Evolutionary conservation across 169 alveolate genomes (phyloP), one percentile per base, ranked within the genome.

Genomic region (Blepharisma undulans): DNA sequence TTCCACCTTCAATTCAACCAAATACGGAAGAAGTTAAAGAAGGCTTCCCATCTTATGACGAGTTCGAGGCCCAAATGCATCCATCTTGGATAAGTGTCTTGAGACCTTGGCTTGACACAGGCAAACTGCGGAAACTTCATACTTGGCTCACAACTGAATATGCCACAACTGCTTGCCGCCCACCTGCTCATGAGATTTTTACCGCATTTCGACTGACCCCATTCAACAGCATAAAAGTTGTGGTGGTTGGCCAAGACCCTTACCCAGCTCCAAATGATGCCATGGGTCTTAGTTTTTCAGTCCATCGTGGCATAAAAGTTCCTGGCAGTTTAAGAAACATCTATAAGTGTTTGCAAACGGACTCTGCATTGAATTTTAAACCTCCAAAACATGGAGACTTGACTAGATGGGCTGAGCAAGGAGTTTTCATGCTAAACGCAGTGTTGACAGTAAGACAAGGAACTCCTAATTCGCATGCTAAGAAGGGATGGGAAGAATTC

Each of bases 161-260:
- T 66, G n/a, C 76, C 25, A 33, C 32, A 32, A 21, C n/a, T 21
- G 34, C 92, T 76, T 95, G 97, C 76, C 95, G 95, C 90, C 98
- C 98, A 81, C 98, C 98, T 33, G 84, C 86, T 48, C 90, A 94
- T 48, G 84, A 94, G 78, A 95, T 97, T 32, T 97, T 97, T 90
- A 96, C 97, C 88, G 97, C 97, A 12, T 97, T 96, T 91, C 76
- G 91, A 60, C 92, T 81, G 33, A 92, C 97, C 19, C 96, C 96
- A 2, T 94, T 97, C 36, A 94, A 97, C 25, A 93, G 96, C 48
- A 95, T 99, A 19, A 98, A 98, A 90, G 99, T 98, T 32, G 99
- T 99, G 27, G 98, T 99, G 33, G 99, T 99, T 19, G 99, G 99
- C 0, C 99, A 99, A 94, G 99, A 99, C 90, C 99, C 99, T 0